Evolutionary conservation across 2,329 filamentous ascomycete species (phyloP).

Genomic region (Plenodomus lindquistii): DNA sequence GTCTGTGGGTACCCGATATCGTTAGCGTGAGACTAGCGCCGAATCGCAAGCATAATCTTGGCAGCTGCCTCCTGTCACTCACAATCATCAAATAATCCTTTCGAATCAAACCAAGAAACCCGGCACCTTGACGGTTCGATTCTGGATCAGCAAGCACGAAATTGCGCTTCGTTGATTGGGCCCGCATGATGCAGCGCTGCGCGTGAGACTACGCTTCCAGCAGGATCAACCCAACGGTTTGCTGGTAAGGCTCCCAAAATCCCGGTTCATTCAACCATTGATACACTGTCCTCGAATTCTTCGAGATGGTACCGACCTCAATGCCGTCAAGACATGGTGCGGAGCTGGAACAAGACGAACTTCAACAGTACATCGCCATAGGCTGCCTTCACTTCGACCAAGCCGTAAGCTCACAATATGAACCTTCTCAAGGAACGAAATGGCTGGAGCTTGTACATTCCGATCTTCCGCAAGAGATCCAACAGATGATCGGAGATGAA

Average conservation of each 20-base stretch:
- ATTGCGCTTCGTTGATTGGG: too few relatives aligned
- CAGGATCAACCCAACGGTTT: too few relatives aligned
- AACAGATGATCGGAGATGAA: conserved; percentile 27
- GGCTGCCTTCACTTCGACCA: conserved; percentile 36
- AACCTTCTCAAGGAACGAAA: background rate
- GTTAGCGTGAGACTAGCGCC: background rate
- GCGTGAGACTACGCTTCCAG: too few relatives aligned
- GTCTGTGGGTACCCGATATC: background rate
- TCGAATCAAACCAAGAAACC: too few relatives aligned
- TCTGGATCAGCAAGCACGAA: too few relatives aligned
- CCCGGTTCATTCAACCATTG: too few relatives aligned
- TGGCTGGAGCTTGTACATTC: conserved; percentile 33
- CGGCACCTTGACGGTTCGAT: too few relatives aligned
- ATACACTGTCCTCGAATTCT: too few relatives aligned
- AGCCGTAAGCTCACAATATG: background rate
- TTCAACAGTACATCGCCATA: conserved; percentile 34
- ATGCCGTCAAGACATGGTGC: background rate
- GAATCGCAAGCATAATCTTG: background rate
- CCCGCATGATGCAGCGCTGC: too few relatives aligned
- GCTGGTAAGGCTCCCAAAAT: too few relatives aligned
- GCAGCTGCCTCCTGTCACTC: background rate
- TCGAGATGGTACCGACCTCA: background rate
- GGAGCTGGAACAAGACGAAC: background rate
- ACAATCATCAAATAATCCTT: too few relatives aligned
- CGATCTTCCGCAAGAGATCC: conserved; percentile 25